Base-by-base conservation (phyloP, 2,329 filamentous ascomycete species). In the Lojkania enalia region DNA sequence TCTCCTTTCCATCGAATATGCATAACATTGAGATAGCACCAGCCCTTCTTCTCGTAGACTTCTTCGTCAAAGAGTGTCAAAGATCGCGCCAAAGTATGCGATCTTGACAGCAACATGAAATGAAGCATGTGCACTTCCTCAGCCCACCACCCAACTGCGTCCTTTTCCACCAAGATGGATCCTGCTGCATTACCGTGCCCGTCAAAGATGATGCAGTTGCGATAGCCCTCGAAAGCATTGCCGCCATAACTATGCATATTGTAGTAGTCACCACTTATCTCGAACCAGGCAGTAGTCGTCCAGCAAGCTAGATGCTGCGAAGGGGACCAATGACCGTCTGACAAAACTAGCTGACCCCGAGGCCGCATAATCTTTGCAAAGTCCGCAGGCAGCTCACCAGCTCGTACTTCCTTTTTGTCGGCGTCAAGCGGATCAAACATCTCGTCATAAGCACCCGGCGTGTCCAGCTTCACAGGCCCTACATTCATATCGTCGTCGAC, bases 1-100 rank as follows among this genome's bases (percentile, higher is more conserved):
- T 41, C 42, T 16, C 21, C 21, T 11, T 35, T 20, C 27, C 35
- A 30, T 20, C 21, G 29, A 13, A 49, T 39, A 29, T 45, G 32
- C 46, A 49, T 45, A 5, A 49, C 42, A 23, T 49, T 49, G 15
- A 49, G 16, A 19, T 23, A 23, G 32, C 42, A 45, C 42, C 46
- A 45, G 14, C 32, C 33, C 11, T 23, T 15, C 9, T 33, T 21
- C 32, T 5, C 13, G 32, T 42, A 42, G n/a, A 38, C 35, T n/a
- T n/a, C n/a, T 5, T 39, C 33, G 39, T 49, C 42, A 25, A 42
- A 46, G 30, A 19, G 41, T 21, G 31, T 41, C 15, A 6, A 27
- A 25, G 12, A 42, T 29, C 19, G 37, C 14, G 11, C 30, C 30
- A 33, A 33, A 7, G 30, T 9, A 18, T 5, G 44, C 44, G 32